Conservation (phyloP, 2,329 filamentous ascomycete species). For the Xylogone sp. region DNA sequence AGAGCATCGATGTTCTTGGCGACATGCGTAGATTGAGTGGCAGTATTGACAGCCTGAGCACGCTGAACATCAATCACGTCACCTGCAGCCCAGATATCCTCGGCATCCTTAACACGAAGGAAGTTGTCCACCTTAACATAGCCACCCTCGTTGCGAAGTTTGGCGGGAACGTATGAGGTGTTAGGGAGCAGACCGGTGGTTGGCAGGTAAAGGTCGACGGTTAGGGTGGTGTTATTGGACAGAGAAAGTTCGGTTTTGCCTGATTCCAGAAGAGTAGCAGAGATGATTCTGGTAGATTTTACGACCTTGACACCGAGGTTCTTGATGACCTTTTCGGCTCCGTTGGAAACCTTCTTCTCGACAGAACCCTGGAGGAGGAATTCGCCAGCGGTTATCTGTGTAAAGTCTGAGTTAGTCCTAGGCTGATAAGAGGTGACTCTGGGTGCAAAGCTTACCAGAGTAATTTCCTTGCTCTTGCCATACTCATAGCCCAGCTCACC, state of each 20-base stretch:
- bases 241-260: conserved; percentile 48
- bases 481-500: conserved; percentile 23
- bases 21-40: conserved; percentile 12
- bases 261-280: conserved; percentile 29
- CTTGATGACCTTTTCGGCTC: conserved; percentile 45
- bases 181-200: conserved; percentile 54
- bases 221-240: conserved; percentile 40
- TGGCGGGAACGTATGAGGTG: conserved; percentile 45
- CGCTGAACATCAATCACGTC: conserved; percentile 20
- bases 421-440: not conserved
- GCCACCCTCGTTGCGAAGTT: conserved; percentile 39
- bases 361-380: conserved; percentile 13
- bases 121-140: conserved; percentile 48
- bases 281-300: conserved; percentile 37
- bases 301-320: conserved; percentile 49
- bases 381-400: conserved; percentile 17
- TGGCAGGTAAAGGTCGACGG: conserved; percentile 53
- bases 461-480: conserved; percentile 19
- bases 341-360: conserved; percentile 12
- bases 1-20: conserved; percentile 23
- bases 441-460: conserved; percentile 11
- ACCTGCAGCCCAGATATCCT: conserved; percentile 25
- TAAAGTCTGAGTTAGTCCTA: not conserved
- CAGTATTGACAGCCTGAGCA: conserved; percentile 13
- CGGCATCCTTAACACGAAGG: conserved; percentile 41